Percentiles rank a stretch among this genome's conserved stretches.
These are phyloP conservation scores for Rhizophlyctis rosea DNA, from an alignment of 192 early-diverging fungal genomes.

Conservation along the genomic window DNA sequence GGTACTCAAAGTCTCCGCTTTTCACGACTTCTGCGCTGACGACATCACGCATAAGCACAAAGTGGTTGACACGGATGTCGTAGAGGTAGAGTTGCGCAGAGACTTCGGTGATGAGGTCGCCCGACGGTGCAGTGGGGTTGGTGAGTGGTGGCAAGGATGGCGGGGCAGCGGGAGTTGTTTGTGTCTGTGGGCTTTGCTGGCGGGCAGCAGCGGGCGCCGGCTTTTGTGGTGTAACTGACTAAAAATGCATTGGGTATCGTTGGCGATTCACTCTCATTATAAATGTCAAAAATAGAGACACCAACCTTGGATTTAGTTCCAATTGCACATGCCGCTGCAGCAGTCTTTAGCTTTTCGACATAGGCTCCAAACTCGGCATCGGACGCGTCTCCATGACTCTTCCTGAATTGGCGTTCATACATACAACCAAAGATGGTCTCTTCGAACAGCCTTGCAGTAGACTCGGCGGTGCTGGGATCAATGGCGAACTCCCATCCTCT, in stretches of 20 bases:
- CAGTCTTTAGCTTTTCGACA: conserved; percentile 23
- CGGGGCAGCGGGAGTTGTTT: conserved; percentile 9
- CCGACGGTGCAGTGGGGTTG: conserved; percentile 30
- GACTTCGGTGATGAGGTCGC: conserved; percentile 46
- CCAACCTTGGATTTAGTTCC: too few species aligned
- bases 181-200: too few species aligned
- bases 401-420: conserved; percentile 53
- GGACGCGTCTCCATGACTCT: conserved; percentile 42
- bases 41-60: conserved; percentile 17
- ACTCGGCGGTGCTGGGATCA: conserved; percentile 14
- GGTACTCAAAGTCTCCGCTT: conserved; percentile 26
- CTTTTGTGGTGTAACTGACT: background rate
- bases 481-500: conserved; percentile 33
- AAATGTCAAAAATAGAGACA: too few species aligned
- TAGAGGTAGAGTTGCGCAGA: conserved; percentile 66
- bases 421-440: conserved; percentile 61
- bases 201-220: background rate
- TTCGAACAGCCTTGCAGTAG: conserved; percentile 53
- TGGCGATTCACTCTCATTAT: too few species aligned
- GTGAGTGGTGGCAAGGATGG: background rate
- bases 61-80: conserved; percentile 45
- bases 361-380: conserved; percentile 55
- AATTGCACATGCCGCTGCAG: conserved; percentile 18
- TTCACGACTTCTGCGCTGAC: conserved; percentile 28
- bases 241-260: background rate